These are phyloP conservation scores for Kodamaea arcana DNA, from an alignment of 1,139 yeast species.

Conservation along the genomic window DNA sequence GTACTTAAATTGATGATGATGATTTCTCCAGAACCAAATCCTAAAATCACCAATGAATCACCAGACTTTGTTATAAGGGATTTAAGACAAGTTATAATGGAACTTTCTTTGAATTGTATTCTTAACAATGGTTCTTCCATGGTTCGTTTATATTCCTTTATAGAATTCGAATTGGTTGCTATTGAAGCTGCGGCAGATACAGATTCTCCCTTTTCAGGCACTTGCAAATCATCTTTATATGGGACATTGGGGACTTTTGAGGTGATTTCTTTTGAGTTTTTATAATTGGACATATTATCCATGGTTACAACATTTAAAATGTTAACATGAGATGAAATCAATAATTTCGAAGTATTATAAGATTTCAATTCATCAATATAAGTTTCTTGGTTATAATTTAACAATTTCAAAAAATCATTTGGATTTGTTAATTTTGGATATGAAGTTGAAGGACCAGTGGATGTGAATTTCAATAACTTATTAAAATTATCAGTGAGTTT, in stretches of 20 bases:
- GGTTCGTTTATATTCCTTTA: constrained; percentile 16
- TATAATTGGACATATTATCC: constrained; percentile 21
- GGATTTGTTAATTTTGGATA: constrained; percentile 3
- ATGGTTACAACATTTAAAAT: constrained; percentile 35
- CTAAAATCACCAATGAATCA: constrained; percentile 30
- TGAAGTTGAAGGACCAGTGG: constrained; percentile 7
- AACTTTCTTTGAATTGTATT: constrained; percentile 23
- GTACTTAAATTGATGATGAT: constrained; percentile 26
- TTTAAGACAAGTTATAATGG: constrained; percentile 28
- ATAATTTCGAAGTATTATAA: constrained; percentile 18
- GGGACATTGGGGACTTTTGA: constrained; percentile 24
- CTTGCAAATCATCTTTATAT: constrained; percentile 9
- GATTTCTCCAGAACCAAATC: constrained; percentile 36
- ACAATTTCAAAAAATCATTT: constrained; percentile 17
- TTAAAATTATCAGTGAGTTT: constrained; percentile 33
- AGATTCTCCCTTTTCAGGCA: constrained; percentile 1
- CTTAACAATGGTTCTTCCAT: constrained; percentile 35
- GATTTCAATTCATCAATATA: constrained; percentile 20
- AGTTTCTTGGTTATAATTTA: constrained; percentile 22
- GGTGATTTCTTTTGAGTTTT: constrained; percentile 18
- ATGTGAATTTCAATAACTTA: constrained; percentile 24
- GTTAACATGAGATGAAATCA: constrained; percentile 35
- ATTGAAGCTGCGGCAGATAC: not conserved
- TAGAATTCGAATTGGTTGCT: constrained; percentile 1
- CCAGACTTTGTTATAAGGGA: constrained; percentile 19